phyloP scores from a whole-genome alignment of 164 flowering plant genomes.

The Umbellularia californica region DNA sequence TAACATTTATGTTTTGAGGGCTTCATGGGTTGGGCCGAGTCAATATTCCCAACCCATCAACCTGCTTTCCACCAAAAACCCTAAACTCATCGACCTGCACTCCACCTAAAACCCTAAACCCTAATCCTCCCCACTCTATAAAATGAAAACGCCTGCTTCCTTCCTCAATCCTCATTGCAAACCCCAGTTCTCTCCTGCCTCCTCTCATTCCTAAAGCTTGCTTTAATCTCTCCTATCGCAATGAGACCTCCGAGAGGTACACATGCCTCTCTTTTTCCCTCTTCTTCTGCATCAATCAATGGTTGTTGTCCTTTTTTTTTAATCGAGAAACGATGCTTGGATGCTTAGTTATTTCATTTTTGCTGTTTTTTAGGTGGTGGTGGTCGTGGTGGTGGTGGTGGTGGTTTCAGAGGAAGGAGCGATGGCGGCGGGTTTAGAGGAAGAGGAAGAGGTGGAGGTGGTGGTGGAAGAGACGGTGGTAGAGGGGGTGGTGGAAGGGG shows the following conservation, averaged over 20 bases:
- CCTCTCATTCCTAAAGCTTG: neutral
- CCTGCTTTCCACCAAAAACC: too few relatives aligned
- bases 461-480: conserved; percentile 38
- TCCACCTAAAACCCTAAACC: conserved; percentile 7
- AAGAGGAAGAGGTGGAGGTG: conserved; percentile 34
- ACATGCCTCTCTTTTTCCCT: neutral
- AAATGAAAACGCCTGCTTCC: neutral
- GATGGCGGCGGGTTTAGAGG: conserved; percentile 32
- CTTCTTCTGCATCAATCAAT: neutral
- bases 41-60: too few relatives aligned
- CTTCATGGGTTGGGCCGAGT: too few relatives aligned
- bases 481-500: conserved; percentile 24
- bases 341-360: neutral
- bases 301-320: too few relatives aligned
- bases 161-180: neutral
- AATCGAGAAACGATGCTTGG: neutral
- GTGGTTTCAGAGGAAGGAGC: conserved; percentile 34
- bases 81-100: too few relatives aligned
- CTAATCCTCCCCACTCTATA: neutral
- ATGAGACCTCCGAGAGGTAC: conserved; percentile 31
- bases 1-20: too few relatives aligned
- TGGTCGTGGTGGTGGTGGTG: conserved; percentile 12
- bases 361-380: neutral
- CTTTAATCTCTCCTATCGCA: neutral
- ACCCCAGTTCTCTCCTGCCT: neutral